A percentile compares a stretch with the other conserved stretches of the same genome.
Conservation (phyloP, 2,329 filamentous ascomycete genomes). For the Venturia nashicola region DNA sequence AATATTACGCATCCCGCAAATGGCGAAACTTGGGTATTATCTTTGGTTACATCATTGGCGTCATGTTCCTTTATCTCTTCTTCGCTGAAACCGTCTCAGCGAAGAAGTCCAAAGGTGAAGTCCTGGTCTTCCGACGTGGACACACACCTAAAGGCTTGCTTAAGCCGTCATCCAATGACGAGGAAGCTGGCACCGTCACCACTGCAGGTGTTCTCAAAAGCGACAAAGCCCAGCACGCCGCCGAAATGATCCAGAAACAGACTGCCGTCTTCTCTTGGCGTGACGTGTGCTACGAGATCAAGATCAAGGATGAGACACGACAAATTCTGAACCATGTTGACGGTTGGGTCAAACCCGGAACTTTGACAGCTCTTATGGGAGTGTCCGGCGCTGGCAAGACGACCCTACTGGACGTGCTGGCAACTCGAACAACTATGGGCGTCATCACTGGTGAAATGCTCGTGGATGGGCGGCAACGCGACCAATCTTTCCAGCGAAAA, state of each 20-base stretch:
- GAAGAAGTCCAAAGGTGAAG: slow-evolving; percentile 40
- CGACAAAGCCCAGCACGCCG: neutral
- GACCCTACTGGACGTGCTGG: slow-evolving; percentile 75
- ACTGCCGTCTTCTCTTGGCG: slow-evolving; percentile 79
- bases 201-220: slow-evolving; percentile 14
- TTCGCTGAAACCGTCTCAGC: slow-evolving; percentile 35
- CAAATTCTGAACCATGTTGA: slow-evolving; percentile 76
- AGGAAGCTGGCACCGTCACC: slow-evolving; percentile 23
- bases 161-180: slow-evolving; percentile 23
- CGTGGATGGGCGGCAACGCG: slow-evolving; percentile 62
- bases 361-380: slow-evolving; percentile 81
- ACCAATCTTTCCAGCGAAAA: slow-evolving; percentile 79
- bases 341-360: slow-evolving; percentile 89
- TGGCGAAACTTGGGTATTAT: slow-evolving; percentile 37
- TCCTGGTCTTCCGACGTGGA: slow-evolving; percentile 36
- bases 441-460: slow-evolving; percentile 79
- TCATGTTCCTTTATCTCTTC: slow-evolving; percentile 30
- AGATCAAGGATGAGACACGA: slow-evolving; percentile 65
- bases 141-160: slow-evolving; percentile 17
- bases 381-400: slow-evolving; percentile 92
- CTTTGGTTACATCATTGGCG: slow-evolving; percentile 30
- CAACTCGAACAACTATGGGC: slow-evolving; percentile 77
- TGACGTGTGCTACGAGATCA: slow-evolving; percentile 65
- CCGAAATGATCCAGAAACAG: slow-evolving; percentile 39
- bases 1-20: slow-evolving; percentile 26